A percentile compares a stretch with the other conserved stretches of the same genome.
These are phyloP conservation scores for Irpex sp. DNA, from an alignment of 1,284 basidiomycete species.

Conservation along the genomic window DNA sequence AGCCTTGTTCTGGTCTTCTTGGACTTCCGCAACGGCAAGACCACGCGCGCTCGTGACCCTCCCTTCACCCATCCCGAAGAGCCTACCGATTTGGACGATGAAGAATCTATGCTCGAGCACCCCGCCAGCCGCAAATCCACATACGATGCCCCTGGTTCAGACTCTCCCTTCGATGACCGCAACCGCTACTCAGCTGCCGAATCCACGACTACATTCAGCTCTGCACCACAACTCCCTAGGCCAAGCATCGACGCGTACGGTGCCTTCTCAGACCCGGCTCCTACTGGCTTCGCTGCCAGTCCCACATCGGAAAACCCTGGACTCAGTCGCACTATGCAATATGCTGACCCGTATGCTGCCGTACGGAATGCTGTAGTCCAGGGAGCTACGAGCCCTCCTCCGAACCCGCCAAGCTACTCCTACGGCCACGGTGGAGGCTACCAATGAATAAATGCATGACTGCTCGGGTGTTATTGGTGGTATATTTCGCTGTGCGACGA, in stretches of 20 bases:
- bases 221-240: slow-evolving; percentile 33
- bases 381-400: slow-evolving; percentile 2
- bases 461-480: neutral
- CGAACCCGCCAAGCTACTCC: slow-evolving; percentile 9
- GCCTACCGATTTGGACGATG: slow-evolving; percentile 38
- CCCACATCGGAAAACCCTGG: slow-evolving; percentile 42
- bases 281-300: slow-evolving; percentile 53
- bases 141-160: slow-evolving; percentile 37
- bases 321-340: slow-evolving; percentile 85
- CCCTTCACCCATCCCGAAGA: slow-evolving; percentile 64
- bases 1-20: slow-evolving; percentile 59
- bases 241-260: slow-evolving; percentile 84
- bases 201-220: slow-evolving; percentile 25
- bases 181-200: slow-evolving; percentile 41
- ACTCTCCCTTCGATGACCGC: slow-evolving; percentile 51
- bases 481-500: neutral
- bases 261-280: slow-evolving; percentile 80
- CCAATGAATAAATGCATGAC: neutral
- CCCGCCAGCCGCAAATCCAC: slow-evolving; percentile 30
- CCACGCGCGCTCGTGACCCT: slow-evolving; percentile 57
- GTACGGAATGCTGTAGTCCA: slow-evolving; percentile 48
- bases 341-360: slow-evolving; percentile 77
- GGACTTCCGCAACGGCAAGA: slow-evolving; percentile 72
- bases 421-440: neutral
- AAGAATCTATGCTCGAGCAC: slow-evolving; percentile 43